phyloP scores from a whole-genome alignment of 306 rosid species.

The Cucurbita pepo region DNA sequence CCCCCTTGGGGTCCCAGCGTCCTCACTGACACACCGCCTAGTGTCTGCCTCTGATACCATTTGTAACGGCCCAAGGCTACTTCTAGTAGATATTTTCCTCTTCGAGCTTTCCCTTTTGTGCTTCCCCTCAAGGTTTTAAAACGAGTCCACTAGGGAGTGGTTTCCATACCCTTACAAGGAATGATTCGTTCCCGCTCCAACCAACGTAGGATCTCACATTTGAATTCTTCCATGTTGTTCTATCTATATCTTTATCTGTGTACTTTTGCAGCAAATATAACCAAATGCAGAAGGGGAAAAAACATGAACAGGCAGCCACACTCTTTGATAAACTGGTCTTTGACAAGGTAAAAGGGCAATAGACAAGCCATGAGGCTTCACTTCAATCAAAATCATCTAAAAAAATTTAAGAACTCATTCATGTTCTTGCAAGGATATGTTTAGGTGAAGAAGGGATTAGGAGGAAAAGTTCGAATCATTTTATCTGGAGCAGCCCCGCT shows the following conservation, averaged over 20 bases:
- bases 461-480: conserved; percentile 78
- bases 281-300: conserved; percentile 54
- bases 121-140: too few relatives aligned
- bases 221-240: not conserved
- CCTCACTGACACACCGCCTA: too few relatives aligned
- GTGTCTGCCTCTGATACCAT: too few relatives aligned
- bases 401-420: conserved; percentile 12
- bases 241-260: not conserved
- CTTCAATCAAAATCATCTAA: not conserved
- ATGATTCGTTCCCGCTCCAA: too few relatives aligned
- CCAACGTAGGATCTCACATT: too few relatives aligned
- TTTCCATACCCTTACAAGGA: too few relatives aligned
- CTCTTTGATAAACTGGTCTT: conserved; percentile 68
- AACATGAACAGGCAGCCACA: conserved; percentile 48
- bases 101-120: too few relatives aligned
- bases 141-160: too few relatives aligned
- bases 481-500: conserved; percentile 97
- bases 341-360: conserved; percentile 34
- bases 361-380: not conserved
- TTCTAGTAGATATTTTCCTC: too few relatives aligned
- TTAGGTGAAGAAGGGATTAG: conserved; percentile 88
- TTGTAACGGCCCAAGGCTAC: too few relatives aligned
- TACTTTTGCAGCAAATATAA: conserved; percentile 37
- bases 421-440: conserved; percentile 4
- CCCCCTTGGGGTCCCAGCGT: too few relatives aligned